A percentile compares a stretch with the other conserved stretches of the same genome.
phyloP scores from a whole-genome alignment of 2,329 filamentous ascomycete genomes.

The Monilinia fructigena region DNA sequence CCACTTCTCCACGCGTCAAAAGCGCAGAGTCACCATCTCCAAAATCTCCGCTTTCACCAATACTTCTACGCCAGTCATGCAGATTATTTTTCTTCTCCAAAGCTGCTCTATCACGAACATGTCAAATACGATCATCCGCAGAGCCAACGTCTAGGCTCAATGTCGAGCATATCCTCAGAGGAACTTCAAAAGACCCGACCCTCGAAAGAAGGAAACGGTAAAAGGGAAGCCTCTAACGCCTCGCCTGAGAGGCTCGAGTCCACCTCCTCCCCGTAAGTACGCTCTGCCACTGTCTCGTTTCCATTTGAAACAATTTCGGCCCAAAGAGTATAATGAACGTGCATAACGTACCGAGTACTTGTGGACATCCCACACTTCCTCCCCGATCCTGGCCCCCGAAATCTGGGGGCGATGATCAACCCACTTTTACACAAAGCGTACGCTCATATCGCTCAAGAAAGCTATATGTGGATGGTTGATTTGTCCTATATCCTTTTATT shows the following conservation, averaged over 20 bases:
- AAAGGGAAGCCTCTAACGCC: conserved; percentile 37
- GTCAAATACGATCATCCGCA: conserved; percentile 35
- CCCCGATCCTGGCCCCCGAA: conserved; percentile 18
- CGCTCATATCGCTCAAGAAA: conserved; percentile 18
- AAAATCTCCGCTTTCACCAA: conserved; percentile 31
- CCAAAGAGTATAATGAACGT: background rate
- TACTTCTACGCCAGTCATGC: conserved; percentile 25
- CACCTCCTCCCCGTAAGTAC: conserved; percentile 42
- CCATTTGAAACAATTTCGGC: background rate
- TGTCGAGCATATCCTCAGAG: conserved; percentile 36
- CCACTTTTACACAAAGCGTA: conserved; percentile 22
- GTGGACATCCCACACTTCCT: conserved; percentile 18
- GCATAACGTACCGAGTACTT: conserved; percentile 12
- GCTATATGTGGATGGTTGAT: conserved; percentile 3
- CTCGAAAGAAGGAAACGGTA: conserved; percentile 21
- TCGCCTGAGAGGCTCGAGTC: conserved; percentile 27
- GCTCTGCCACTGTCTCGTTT: background rate
- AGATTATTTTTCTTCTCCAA: conserved; percentile 29
- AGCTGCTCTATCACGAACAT: conserved; percentile 40
- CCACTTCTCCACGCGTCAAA: conserved; percentile 17
- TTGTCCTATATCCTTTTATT: background rate
- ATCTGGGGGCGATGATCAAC: conserved; percentile 23
- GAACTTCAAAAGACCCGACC: conserved; percentile 26
- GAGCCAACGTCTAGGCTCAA: conserved; percentile 27
- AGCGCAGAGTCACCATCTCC: conserved; percentile 24